phyloP scores from a whole-genome alignment of 345 rosid genomes.

The Citrus glauca region DNA sequence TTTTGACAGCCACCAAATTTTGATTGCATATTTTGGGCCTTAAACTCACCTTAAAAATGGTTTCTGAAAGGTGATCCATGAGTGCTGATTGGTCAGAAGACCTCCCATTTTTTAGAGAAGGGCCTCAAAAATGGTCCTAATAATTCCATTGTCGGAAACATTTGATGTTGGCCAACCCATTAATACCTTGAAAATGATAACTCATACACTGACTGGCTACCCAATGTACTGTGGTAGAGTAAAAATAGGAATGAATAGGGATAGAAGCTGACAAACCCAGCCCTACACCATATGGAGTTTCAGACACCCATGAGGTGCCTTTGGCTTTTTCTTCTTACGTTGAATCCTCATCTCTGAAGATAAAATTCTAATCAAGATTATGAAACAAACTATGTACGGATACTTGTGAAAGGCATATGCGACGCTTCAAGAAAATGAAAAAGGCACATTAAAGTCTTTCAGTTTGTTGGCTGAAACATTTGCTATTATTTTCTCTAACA shows the following conservation, averaged over 20 bases:
- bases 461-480: background rate
- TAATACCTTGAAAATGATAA: background rate
- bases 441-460: background rate
- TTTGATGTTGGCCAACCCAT: background rate
- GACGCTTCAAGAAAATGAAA: background rate
- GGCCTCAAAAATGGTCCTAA: background rate
- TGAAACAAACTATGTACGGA: background rate
- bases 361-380: background rate
- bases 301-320: background rate
- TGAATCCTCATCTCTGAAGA: background rate
- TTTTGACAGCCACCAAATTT: background rate
- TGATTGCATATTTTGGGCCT: background rate
- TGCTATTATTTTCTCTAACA: background rate
- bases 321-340: background rate
- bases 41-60: background rate
- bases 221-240: background rate
- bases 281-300: background rate
- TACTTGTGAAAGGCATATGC: background rate
- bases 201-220: background rate
- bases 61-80: background rate
- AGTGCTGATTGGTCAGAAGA: background rate
- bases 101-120: background rate
- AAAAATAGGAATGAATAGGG: background rate
- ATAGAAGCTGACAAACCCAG: background rate
- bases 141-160: background rate